phyloP scores from a whole-genome alignment of 371 early-diverging fungal genomes.

The Haplosporangium sp. region DNA sequence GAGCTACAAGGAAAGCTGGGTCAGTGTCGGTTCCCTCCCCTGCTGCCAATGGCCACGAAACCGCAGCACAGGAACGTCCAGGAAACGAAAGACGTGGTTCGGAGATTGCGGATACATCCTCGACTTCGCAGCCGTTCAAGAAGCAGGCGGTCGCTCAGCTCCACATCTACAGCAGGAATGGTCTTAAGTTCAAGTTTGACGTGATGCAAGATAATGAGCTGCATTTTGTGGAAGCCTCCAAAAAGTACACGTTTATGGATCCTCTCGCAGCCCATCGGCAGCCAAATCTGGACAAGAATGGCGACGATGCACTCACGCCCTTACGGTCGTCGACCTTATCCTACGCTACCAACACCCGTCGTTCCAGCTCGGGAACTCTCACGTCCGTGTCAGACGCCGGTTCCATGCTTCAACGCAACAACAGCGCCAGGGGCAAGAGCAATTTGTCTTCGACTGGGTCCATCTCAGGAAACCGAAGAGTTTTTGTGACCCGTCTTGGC shows the following conservation, averaged over 20 bases:
- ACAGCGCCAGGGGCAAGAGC: slow-evolving; percentile 22
- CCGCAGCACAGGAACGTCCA: not conserved
- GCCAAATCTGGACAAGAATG: slow-evolving; percentile 22
- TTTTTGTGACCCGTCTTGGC: slow-evolving; percentile 49
- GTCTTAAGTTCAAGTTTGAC: slow-evolving; percentile 57
- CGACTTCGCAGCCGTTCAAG: slow-evolving; percentile 34
- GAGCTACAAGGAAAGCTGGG: not conserved
- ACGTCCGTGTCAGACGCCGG: not conserved
- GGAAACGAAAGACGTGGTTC: slow-evolving; percentile 15
- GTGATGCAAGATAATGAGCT: slow-evolving; percentile 53
- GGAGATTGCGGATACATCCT: slow-evolving; percentile 1
- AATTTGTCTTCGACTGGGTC: slow-evolving; percentile 18
- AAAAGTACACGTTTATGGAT: slow-evolving; percentile 55
- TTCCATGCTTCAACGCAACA: slow-evolving; percentile 6
- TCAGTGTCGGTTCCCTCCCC: not conserved
- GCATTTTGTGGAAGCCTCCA: slow-evolving; percentile 53
- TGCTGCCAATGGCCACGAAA: not conserved
- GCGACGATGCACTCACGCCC: slow-evolving; percentile 8
- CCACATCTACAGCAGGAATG: slow-evolving; percentile 52
- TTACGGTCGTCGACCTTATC: slow-evolving; percentile 9
- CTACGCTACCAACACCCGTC: slow-evolving; percentile 9
- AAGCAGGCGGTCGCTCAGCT: slow-evolving; percentile 44
- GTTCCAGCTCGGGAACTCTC: slow-evolving; percentile 14
- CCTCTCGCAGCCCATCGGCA: slow-evolving; percentile 46
- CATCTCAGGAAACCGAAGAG: slow-evolving; percentile 22